Base-by-base conservation (phyloP, 257 asterid species). In the Lycium barbarum region DNA sequence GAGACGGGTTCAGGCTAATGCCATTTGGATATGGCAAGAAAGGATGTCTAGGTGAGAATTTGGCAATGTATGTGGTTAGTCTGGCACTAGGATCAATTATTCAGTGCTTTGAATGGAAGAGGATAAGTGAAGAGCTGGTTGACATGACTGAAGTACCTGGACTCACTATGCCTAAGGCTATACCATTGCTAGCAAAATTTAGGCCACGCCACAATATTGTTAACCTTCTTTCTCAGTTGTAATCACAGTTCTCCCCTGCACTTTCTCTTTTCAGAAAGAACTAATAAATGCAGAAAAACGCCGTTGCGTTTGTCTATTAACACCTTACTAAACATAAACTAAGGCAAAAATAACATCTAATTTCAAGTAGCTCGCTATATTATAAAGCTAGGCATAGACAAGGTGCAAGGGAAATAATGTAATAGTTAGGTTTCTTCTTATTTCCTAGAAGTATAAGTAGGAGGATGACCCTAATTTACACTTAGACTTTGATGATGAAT, bases 81-180 rank as follows among this genome's bases (percentile, higher is more conserved):
- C 35, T 85, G 58, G 22, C 86, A 9, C 26, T 83, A 35, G 86
- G 86, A 1, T 66, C 59, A 36, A 74, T 86, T 13, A 79, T 86
- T 45, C 89, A 86, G 79, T 83, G 89, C 73, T 87, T 87, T 84
- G 88, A 86, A 17, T 88, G 89, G 89, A 83, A 79, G 26, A 86
- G 86, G n/a, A 47, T 59, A 54, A n/a, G 79, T 9, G 65, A 71
- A 22, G 89, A 89, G 0, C 7, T 59, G 82, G 72, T 88, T 35
- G 87, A 88, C 8, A 85, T 88, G 87, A 79, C 51, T 33, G 90
- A 45, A 79, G 78, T 74, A 22, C 72, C 74, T 22, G 87, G 87
- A 4, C 72, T 85, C 17, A 83, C 55, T 8, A 20, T 65, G 61
- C 76, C 88, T 0, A 88, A 84, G 70, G 88, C 57, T 7, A 61